phyloP scores from a whole-genome alignment of 257 asterid species.

The Petrea volubilis region DNA sequence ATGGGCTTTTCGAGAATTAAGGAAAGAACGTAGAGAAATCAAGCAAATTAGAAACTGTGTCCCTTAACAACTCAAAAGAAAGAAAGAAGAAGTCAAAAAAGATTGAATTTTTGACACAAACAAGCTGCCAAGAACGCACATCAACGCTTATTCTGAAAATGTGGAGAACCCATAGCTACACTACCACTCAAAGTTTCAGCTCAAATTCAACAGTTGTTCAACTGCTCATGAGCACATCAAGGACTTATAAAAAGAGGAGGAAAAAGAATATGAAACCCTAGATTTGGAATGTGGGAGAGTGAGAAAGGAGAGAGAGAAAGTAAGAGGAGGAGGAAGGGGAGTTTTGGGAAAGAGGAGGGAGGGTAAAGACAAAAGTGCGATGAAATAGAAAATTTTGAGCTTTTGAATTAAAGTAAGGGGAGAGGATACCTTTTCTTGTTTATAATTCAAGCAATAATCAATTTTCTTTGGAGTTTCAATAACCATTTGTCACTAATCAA shows the following conservation, averaged over 20 bases:
- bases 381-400: constrained; percentile 52
- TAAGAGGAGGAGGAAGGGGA: constrained; percentile 24
- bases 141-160: constrained; percentile 39
- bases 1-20: constrained; percentile 48
- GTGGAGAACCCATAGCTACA: constrained; percentile 40
- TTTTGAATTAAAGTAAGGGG: constrained; percentile 52
- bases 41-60: constrained; percentile 17
- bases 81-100: constrained; percentile 21
- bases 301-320: constrained; percentile 25
- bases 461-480: too few relatives aligned
- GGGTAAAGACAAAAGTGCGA: constrained; percentile 78
- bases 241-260: constrained; percentile 17
- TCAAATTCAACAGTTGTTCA: constrained; percentile 25
- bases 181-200: constrained; percentile 28
- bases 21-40: constrained; percentile 2
- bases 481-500: too few relatives aligned
- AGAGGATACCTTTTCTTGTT: constrained; percentile 15
- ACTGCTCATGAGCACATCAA: constrained; percentile 23
- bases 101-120: constrained; percentile 24
- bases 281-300: constrained; percentile 58
- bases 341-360: constrained; percentile 48
- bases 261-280: constrained; percentile 59
- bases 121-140: constrained; percentile 27
- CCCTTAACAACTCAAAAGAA: not conserved
- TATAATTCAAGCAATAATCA: too few relatives aligned